A percentile compares a stretch with the other conserved stretches of the same genome.
These are phyloP conservation scores for Saturnispora zaruensis DNA, from an alignment of 805 yeast genomes.

Conservation along the genomic window DNA sequence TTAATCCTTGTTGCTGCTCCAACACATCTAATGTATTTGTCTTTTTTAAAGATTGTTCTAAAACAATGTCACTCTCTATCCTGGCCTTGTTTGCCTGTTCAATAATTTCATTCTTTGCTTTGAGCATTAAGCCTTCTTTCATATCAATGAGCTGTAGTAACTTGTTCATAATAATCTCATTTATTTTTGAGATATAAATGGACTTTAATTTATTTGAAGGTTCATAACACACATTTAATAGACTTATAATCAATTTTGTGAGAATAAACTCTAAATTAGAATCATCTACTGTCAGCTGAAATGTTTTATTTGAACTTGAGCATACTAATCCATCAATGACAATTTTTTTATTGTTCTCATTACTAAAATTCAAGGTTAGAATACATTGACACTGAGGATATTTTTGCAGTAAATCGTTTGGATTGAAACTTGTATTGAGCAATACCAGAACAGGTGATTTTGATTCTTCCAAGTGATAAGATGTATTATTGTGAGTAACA, in stretches of 20 bases:
- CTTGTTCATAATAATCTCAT: constrained; percentile 19
- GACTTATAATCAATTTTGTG: constrained; percentile 27
- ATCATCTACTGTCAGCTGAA: constrained; percentile 23
- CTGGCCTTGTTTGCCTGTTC: constrained; percentile 7
- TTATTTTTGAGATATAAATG: constrained; percentile 24
- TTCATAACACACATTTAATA: background rate
- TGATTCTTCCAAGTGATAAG: constrained; percentile 45
- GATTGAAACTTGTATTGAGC: constrained; percentile 45
- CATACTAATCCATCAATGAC: constrained; percentile 23
- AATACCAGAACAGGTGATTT: constrained; percentile 60
- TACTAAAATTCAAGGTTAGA: constrained; percentile 19
- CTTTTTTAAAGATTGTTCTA: background rate
- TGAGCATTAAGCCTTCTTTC: background rate
- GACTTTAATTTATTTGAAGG: constrained; percentile 28
- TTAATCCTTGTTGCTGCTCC: background rate
- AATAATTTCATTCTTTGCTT: constrained; percentile 6
- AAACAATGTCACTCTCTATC: constrained; percentile 10
- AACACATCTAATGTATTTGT: background rate
- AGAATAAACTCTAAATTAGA: constrained; percentile 30
- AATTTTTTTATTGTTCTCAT: constrained; percentile 14
- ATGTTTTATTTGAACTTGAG: constrained; percentile 15
- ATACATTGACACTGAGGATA: constrained; percentile 21
- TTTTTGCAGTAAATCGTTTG: constrained; percentile 26
- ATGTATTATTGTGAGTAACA: constrained; percentile 57
- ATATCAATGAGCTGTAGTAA: constrained; percentile 8